A percentile compares a stretch with the other conserved stretches of the same genome.
Evolutionary conservation across 768 basidiomycete genomes (phyloP).

Genomic region (Suillus subaureus): DNA sequence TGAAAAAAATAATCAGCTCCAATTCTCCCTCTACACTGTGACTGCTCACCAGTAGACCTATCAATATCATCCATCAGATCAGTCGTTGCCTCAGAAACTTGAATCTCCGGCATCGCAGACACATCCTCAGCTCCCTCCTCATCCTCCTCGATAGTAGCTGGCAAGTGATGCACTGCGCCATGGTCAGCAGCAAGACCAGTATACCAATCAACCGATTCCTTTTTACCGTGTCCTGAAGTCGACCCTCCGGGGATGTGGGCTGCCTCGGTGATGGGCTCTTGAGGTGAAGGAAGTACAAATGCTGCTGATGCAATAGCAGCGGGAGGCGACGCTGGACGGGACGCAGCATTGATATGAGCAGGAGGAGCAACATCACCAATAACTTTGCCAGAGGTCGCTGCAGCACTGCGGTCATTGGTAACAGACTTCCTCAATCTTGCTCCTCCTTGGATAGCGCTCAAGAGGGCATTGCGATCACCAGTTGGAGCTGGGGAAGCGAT

Average conservation of each 20-base stretch:
- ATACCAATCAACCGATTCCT: slow-evolving; percentile 92
- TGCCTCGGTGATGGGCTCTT: slow-evolving; percentile 19
- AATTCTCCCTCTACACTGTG: not conserved
- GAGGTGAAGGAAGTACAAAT: slow-evolving; percentile 21
- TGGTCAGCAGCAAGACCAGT: slow-evolving; percentile 80
- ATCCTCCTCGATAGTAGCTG: slow-evolving; percentile 61
- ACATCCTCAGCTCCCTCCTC: slow-evolving; percentile 49
- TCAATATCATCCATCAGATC: slow-evolving; percentile 78
- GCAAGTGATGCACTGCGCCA: slow-evolving; percentile 44
- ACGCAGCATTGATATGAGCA: slow-evolving; percentile 58
- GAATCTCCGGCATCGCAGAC: slow-evolving; percentile 53
- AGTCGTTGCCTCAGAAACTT: slow-evolving; percentile 48
- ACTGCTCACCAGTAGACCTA: slow-evolving; percentile 53
- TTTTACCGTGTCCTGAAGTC: slow-evolving; percentile 44
- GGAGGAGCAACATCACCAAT: slow-evolving; percentile 76
- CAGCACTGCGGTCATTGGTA: slow-evolving; percentile 82
- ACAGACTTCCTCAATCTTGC: slow-evolving; percentile 68
- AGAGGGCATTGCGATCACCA: slow-evolving; percentile 64
- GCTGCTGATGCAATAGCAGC: not conserved
- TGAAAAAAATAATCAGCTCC: slow-evolving; percentile 32
- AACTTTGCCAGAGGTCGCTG: slow-evolving; percentile 72
- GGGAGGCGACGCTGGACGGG: slow-evolving; percentile 46
- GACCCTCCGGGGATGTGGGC: slow-evolving; percentile 17
- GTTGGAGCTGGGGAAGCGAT: slow-evolving; percentile 36
- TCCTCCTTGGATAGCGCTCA: slow-evolving; percentile 81